These are phyloP conservation scores for Syzygium aromaticum DNA, from an alignment of 345 rosid species.

Conservation along the genomic window DNA sequence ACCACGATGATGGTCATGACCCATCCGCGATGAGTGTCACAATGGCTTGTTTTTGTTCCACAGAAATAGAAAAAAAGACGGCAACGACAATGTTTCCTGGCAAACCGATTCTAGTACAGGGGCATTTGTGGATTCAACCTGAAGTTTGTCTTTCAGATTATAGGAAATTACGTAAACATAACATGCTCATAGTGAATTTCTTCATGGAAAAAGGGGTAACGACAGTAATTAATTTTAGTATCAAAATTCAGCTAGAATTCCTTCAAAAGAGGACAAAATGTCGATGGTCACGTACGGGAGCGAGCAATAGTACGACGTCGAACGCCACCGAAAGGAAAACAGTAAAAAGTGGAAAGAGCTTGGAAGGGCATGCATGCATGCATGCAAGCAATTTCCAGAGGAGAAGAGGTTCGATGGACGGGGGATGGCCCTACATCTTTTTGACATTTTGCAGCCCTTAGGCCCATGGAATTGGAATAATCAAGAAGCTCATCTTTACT, in stretches of 20 bases:
- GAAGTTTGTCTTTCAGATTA: background rate
- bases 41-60: background rate
- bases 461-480: background rate
- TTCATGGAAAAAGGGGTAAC: background rate
- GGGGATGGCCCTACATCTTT: background rate
- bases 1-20: no score
- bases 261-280: background rate
- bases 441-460: background rate
- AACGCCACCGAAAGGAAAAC: background rate
- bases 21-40: background rate
- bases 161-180: background rate
- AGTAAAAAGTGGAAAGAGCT: background rate
- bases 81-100: background rate
- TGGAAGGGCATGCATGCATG: background rate
- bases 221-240: background rate
- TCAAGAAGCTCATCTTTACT: background rate
- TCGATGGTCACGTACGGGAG: background rate
- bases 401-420: background rate
- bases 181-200: background rate
- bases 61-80: background rate
- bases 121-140: background rate
- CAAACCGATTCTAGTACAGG: background rate
- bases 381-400: background rate
- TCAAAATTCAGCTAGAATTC: background rate
- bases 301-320: background rate